Evolutionary conservation across 1,284 basidiomycete genomes (phyloP).

Genomic region (Cryptococcus sp.): DNA sequence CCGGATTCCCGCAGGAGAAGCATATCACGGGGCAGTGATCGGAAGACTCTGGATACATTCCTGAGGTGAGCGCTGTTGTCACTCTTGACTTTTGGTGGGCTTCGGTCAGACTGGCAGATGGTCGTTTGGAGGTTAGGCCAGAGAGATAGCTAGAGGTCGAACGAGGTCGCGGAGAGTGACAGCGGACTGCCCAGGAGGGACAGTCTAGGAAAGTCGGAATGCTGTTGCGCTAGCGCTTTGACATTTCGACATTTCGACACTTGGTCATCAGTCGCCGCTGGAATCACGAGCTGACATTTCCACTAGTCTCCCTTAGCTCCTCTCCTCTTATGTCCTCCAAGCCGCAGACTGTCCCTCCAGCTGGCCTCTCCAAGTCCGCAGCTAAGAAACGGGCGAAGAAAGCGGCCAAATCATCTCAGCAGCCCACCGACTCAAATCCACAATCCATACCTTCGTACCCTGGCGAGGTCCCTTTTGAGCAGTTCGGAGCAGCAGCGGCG

Average conservation of each 20-base stretch:
- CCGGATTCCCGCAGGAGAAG: too few species aligned
- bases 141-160: too few species aligned
- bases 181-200: too few species aligned
- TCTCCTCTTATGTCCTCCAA: slow-evolving; percentile 41
- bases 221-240: too few species aligned
- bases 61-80: slow-evolving; percentile 11
- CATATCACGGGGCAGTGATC: slow-evolving; percentile 7
- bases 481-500: not conserved
- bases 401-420: slow-evolving; percentile 33
- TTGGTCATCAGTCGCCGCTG: too few species aligned
- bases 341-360: slow-evolving; percentile 29
- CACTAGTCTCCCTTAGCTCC: not conserved
- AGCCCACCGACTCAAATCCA: slow-evolving; percentile 1
- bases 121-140: too few species aligned
- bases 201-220: too few species aligned
- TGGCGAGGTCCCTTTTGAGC: slow-evolving; percentile 1
- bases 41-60: slow-evolving; percentile 18
- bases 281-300: not conserved
- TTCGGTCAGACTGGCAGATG: too few species aligned
- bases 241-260: too few species aligned
- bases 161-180: too few species aligned
- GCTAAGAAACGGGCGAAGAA: slow-evolving; percentile 53
- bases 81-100: not conserved
- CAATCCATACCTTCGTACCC: slow-evolving; percentile 13
- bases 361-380: slow-evolving; percentile 49